Conservation (phyloP, 2,329 filamentous ascomycete species). For the Metarhizium anisopliae region DNA sequence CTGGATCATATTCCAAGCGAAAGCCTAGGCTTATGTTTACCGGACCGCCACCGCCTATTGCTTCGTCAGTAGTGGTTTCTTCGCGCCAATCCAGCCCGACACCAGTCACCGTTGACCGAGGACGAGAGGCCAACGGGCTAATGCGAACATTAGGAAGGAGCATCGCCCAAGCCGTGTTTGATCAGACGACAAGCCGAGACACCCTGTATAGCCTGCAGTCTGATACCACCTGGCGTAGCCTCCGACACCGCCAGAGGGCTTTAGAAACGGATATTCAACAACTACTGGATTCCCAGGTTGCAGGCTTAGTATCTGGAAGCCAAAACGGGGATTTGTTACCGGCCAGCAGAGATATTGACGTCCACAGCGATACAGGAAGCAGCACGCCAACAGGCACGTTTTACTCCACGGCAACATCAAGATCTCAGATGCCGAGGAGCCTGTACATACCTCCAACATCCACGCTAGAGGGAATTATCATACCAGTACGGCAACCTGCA, state of each 20-base stretch:
- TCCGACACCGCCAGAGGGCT: slow-evolving; percentile 36
- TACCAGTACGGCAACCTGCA: slow-evolving; percentile 52
- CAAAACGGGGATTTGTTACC: slow-evolving; percentile 11
- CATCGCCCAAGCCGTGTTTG: slow-evolving; percentile 29
- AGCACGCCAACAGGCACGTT: slow-evolving; percentile 31
- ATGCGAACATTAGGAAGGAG: slow-evolving; percentile 4
- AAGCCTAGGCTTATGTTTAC: slow-evolving; percentile 30
- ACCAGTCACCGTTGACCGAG: slow-evolving; percentile 10
- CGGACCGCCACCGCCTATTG: slow-evolving; percentile 43
- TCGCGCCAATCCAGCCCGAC: slow-evolving; percentile 3
- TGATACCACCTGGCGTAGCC: slow-evolving; percentile 37
- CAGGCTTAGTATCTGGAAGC: slow-evolving; percentile 31
- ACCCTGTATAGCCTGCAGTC: slow-evolving; percentile 6
- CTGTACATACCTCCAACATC: slow-evolving; percentile 32
- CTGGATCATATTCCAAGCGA: slow-evolving; percentile 22
- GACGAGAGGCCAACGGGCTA: slow-evolving; percentile 2
- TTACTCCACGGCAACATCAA: slow-evolving; percentile 29
- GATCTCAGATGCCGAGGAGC: slow-evolving; percentile 29
- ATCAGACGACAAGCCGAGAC: slow-evolving; percentile 16
- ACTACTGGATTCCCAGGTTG: slow-evolving; percentile 40
- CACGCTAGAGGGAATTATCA: slow-evolving; percentile 36
- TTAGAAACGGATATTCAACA: slow-evolving; percentile 38
- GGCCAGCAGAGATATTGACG: slow-evolving; percentile 15
- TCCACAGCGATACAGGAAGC: slow-evolving; percentile 30
- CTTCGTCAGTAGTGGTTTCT: slow-evolving; percentile 28